Evolutionary conservation across 768 basidiomycete genomes (phyloP), one percentile per base, ranked within the genome.

Genomic region (Mycena epipterygia): DNA sequence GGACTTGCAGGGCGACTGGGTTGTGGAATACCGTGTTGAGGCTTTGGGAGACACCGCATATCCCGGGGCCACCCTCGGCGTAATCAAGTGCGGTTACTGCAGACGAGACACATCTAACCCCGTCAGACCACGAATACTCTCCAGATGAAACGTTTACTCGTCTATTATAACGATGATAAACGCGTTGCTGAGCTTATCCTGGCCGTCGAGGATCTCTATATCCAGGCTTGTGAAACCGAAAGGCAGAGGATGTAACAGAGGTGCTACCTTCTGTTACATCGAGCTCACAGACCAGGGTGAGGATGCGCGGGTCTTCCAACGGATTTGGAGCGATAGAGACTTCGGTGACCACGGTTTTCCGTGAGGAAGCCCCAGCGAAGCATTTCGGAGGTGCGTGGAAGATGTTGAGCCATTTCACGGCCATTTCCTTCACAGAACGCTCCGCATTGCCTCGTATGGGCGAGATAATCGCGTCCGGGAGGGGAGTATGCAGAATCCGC

Each of bases 11-110:
- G 23, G 75, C 66, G 0, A 84, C 86, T 1, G 82, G 79, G 5
- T 82, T 78, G 71, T 89, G 86, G 69, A 84, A 88, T n/a, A 83
- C 70, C 2, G 80, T 77, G 61, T 88, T 83, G 72, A 89, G 85
- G 3, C 75, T 81, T 60, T 85, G 85, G 1, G 87, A 87, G 29
- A 88, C 85, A 11, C 84, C 84, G 0, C 79, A 64, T 13, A 73
- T 68, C 8, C 76, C 76, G 16, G 23, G 14, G 4, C 77, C 78
- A 11, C 82, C 81, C 21, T 81, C 76, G 1, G 79, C 78, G 16
- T 77, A 75, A 30, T 82, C 81, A 48, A 84, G 60, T 8, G 82
- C 79, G 0, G 75, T 73, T 46, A 87, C 80, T 0, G 87, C 78
- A 32, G 84, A 76, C 1, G 83, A 79, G 6, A 85, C 82, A 49